Percentiles rank a stretch among this genome's conserved stretches.
These are phyloP conservation scores for Antarctomyces pellizariae DNA, from an alignment of 495 filamentous ascomycete species.

Conservation along the genomic window DNA sequence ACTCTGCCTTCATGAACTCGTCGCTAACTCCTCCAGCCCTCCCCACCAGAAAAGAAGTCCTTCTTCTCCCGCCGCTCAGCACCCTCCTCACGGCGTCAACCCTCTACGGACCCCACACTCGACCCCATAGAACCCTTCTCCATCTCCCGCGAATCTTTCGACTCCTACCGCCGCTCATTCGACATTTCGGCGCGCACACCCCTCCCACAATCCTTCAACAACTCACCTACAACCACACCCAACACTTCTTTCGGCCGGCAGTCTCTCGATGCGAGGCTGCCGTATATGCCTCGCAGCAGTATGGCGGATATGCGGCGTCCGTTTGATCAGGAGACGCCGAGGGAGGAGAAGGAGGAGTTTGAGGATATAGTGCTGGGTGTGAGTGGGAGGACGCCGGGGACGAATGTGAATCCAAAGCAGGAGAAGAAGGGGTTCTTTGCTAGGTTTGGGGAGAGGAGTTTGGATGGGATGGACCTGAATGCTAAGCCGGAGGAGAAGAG, in stretches of 20 bases:
- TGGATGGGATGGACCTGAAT: conserved; percentile 16
- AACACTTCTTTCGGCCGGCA: conserved; percentile 39
- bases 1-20: too few species aligned
- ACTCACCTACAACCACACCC: conserved; percentile 44
- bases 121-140: conserved; percentile 81
- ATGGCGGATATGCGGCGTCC: conserved; percentile 17
- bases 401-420: conserved; percentile 21
- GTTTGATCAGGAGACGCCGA: conserved; percentile 28
- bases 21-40: conserved; percentile 38
- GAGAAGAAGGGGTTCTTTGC: conserved; percentile 74
- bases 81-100: conserved; percentile 41
- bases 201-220: conserved; percentile 65
- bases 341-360: conserved; percentile 56
- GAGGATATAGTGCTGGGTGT: conserved; percentile 80
- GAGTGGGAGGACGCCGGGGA: too few species aligned
- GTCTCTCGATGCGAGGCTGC: conserved; percentile 46
- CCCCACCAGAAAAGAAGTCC: conserved; percentile 63
- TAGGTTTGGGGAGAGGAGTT: conserved; percentile 47
- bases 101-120: conserved; percentile 40
- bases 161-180: conserved; percentile 92
- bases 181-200: conserved; percentile 12
- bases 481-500: too few species aligned
- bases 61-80: conserved; percentile 60
- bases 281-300: conserved; percentile 29
- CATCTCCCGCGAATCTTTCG: conserved; percentile 93